Evolutionary conservation across 352 stramenopile species (phyloP).

Genomic region (Aphanomyces stellatus): DNA sequence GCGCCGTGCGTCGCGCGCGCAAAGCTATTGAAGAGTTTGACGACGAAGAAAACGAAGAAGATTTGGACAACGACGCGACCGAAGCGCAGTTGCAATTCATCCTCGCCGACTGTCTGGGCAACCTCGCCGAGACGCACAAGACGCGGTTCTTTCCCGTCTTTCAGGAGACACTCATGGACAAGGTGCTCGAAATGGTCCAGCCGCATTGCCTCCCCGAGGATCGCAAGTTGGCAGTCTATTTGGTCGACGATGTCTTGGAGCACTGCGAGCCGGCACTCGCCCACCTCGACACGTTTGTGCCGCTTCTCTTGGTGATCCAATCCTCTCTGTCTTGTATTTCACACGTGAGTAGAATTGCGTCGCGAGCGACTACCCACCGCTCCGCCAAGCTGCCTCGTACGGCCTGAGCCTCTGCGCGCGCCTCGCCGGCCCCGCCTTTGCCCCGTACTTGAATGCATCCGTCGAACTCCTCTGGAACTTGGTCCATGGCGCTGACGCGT

Average conservation of each 20-base stretch:
- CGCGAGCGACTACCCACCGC: slow-evolving; percentile 27
- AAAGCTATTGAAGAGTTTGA: slow-evolving; percentile 26
- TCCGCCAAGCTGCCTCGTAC: slow-evolving; percentile 65
- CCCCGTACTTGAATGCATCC: slow-evolving; percentile 36
- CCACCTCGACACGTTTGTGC: slow-evolving; percentile 54
- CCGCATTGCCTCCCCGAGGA: slow-evolving; percentile 66
- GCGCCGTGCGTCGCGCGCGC: slow-evolving; percentile 39
- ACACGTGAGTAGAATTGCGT: slow-evolving; percentile 1
- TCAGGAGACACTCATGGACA: slow-evolving; percentile 63
- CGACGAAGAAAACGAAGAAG: slow-evolving; percentile 24
- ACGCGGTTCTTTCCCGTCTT: slow-evolving; percentile 68
- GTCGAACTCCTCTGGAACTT: slow-evolving; percentile 54
- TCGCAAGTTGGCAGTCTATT: slow-evolving; percentile 74
- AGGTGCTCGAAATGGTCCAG: slow-evolving; percentile 41
- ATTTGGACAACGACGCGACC: slow-evolving; percentile 38
- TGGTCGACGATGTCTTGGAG: slow-evolving; percentile 81
- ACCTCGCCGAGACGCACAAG: slow-evolving; percentile 61
- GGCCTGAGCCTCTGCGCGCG: slow-evolving; percentile 63
- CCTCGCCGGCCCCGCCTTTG: slow-evolving; percentile 42
- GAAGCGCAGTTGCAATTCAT: slow-evolving; percentile 76
- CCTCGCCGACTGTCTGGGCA: slow-evolving; percentile 63
- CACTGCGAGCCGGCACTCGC: slow-evolving; percentile 49
- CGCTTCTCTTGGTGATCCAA: slow-evolving; percentile 36
- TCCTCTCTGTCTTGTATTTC: not conserved
- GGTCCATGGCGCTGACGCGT: slow-evolving; percentile 40